Percentiles rank a stretch among this genome's conserved stretches.
These are phyloP conservation scores for Trichophyton rubrum DNA, from an alignment of 2,329 filamentous ascomycete species.

Conservation along the genomic window DNA sequence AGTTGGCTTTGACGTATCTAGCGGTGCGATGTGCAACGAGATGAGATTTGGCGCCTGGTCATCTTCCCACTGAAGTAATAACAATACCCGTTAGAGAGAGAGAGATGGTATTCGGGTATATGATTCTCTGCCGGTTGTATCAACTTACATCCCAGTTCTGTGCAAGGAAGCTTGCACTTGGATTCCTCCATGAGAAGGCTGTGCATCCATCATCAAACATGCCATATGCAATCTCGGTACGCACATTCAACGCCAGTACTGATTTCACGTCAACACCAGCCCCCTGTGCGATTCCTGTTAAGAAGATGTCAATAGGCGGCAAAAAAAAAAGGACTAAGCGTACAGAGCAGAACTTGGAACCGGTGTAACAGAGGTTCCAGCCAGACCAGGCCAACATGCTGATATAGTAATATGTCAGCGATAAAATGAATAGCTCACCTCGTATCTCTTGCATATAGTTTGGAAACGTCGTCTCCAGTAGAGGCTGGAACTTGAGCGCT, in stretches of 20 bases:
- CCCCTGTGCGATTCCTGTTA: slow-evolving; percentile 42
- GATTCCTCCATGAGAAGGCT: slow-evolving; percentile 39
- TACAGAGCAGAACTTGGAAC: background rate
- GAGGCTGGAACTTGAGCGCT: slow-evolving; percentile 34
- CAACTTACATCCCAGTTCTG: slow-evolving; percentile 43
- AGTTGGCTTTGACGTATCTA: slow-evolving; percentile 25
- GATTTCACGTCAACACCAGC: slow-evolving; percentile 36
- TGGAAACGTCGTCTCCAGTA: slow-evolving; percentile 25
- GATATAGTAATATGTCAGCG: background rate
- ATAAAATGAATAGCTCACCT: slow-evolving; percentile 13
- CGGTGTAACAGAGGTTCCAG: background rate
- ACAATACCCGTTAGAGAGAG: background rate
- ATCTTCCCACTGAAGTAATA: slow-evolving; percentile 30
- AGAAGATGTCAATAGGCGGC: background rate
- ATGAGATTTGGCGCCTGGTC: slow-evolving; percentile 40
- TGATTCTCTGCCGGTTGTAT: background rate
- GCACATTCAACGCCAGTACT: slow-evolving; percentile 47
- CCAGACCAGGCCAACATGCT: background rate
- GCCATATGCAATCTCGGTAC: slow-evolving; percentile 48
- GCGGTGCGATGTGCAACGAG: slow-evolving; percentile 33
- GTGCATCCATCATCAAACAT: slow-evolving; percentile 48
- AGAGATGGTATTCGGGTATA: too few species aligned
- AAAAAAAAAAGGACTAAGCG: background rate
- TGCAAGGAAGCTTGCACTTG: slow-evolving; percentile 30
- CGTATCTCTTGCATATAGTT: slow-evolving; percentile 24